phyloP scores from a whole-genome alignment of 2,329 filamentous ascomycete species.

The Capronia epimyces region DNA sequence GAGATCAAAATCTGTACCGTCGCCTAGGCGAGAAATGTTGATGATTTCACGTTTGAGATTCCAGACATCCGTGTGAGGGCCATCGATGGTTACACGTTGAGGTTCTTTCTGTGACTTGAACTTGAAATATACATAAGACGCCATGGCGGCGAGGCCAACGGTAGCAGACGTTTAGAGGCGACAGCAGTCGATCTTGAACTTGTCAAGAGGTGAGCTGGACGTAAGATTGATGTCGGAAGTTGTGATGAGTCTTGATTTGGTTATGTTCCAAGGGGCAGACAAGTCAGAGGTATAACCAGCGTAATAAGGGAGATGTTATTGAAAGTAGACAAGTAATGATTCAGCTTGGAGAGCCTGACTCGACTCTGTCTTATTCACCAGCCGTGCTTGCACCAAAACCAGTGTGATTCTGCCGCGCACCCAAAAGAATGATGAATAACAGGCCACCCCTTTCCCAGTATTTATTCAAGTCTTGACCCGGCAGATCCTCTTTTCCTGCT shows the following conservation, averaged over 20 bases:
- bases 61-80: constrained; percentile 95
- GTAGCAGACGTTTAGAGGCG: constrained; percentile 1
- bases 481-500: background rate
- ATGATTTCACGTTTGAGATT: constrained; percentile 99
- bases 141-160: constrained; percentile 54
- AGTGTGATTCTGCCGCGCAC: constrained; percentile 6
- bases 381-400: constrained; percentile 12
- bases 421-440: constrained; percentile 3
- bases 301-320: constrained; percentile 20
- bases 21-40: constrained; percentile 82
- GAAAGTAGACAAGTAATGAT: constrained; percentile 21
- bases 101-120: constrained; percentile 99
- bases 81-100: constrained; percentile 90
- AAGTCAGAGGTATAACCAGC: constrained; percentile 8
- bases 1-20: constrained; percentile 93
- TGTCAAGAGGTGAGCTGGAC: constrained; percentile 2
- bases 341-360: constrained; percentile 7
- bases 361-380: constrained; percentile 12
- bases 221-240: constrained; percentile 3
- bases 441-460: constrained; percentile 6
- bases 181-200: constrained; percentile 5
- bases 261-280: constrained; percentile 19
- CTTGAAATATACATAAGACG: constrained; percentile 98
- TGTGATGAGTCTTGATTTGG: constrained; percentile 5
- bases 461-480: constrained; percentile 10